Conservation (phyloP, 177 flowering plant species). For the Tripterygium wilfordii region DNA sequence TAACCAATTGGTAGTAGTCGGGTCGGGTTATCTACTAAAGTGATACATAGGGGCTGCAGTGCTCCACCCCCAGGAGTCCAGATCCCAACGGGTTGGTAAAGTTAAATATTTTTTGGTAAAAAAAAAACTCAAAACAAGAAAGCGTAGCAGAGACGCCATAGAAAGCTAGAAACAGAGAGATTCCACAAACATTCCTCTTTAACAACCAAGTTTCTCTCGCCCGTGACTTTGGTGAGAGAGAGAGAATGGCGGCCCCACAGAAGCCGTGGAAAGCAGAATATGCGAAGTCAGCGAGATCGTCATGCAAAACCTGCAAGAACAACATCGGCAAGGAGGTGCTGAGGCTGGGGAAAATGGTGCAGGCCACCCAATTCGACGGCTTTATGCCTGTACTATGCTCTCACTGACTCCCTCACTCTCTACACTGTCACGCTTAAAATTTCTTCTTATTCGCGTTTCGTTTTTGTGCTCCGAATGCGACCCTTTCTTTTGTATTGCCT, state of each 20-base stretch:
- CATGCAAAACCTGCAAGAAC: slow-evolving; percentile 82
- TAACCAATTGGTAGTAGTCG: too few relatives aligned
- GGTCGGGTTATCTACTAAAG: too few relatives aligned
- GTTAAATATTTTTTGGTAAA: too few relatives aligned
- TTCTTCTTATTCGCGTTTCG: neutral
- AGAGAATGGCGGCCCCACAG: slow-evolving; percentile 63
- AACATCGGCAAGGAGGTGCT: slow-evolving; percentile 62
- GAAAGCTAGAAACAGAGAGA: too few relatives aligned
- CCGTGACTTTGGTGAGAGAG: neutral
- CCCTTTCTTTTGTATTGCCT: too few relatives aligned
- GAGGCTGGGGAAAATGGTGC: slow-evolving; percentile 89
- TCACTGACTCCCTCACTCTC: neutral
- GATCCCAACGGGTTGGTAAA: too few relatives aligned
- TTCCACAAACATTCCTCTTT: neutral
- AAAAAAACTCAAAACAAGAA: too few relatives aligned
- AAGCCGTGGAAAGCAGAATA: slow-evolving; percentile 97
- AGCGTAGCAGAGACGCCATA: neutral
- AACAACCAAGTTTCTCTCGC: neutral
- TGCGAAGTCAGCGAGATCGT: slow-evolving; percentile 85
- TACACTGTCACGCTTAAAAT: neutral
- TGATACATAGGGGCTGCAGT: too few relatives aligned
- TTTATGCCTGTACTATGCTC: slow-evolving; percentile 68
- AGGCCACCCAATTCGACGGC: slow-evolving; percentile 85
- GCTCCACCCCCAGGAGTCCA: too few relatives aligned
- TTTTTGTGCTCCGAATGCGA: too few relatives aligned